Evolutionary conservation across 805 yeast genomes (phyloP).

Genomic region (Limtongozyma cylindracea): DNA sequence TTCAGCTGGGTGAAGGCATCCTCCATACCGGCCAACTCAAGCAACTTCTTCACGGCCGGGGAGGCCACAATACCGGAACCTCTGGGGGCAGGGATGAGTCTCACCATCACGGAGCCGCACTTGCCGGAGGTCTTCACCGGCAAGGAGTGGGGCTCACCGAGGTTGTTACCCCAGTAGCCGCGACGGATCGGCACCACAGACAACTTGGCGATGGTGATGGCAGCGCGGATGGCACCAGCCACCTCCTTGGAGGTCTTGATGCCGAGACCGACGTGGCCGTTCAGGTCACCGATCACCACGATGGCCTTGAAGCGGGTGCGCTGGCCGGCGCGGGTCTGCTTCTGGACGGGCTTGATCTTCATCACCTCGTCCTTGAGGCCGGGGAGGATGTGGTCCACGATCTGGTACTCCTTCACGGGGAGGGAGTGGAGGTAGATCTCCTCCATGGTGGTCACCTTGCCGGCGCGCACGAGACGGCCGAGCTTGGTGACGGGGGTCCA

Average conservation of each 20-base stretch:
- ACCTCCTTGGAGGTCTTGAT: conserved; percentile 99
- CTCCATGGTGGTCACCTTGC: conserved; percentile 89
- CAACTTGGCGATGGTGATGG: conserved; percentile 96
- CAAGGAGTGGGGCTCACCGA: conserved; percentile 98
- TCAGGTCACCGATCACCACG: conserved; percentile 96
- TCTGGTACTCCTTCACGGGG: conserved; percentile 98
- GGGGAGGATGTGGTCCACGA: conserved; percentile 92
- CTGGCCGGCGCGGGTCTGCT: conserved; percentile 99
- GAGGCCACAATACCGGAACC: conserved; percentile 99
- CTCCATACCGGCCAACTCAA: conserved; percentile 99
- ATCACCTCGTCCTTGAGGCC: conserved; percentile 93
- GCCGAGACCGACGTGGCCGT: conserved; percentile 99
- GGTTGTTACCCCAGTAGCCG: conserved; percentile 99
- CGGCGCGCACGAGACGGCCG: conserved; percentile 98
- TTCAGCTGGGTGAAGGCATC: conserved; percentile 97
- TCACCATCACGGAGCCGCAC: conserved; percentile 98
- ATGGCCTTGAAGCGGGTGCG: conserved; percentile 99
- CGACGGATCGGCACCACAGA: conserved; percentile 98
- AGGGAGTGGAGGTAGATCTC: conserved; percentile 98
- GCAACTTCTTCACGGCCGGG: conserved; percentile 96
- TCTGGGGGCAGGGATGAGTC: conserved; percentile 99
- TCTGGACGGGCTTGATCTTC: conserved; percentile 99
- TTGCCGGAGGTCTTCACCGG: conserved; percentile 97
- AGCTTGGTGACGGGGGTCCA: conserved; percentile 99
- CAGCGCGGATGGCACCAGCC: conserved; percentile 99